Conservation (phyloP, 2,329 filamentous ascomycete genomes). For the Aureobasidium pullulans region DNA sequence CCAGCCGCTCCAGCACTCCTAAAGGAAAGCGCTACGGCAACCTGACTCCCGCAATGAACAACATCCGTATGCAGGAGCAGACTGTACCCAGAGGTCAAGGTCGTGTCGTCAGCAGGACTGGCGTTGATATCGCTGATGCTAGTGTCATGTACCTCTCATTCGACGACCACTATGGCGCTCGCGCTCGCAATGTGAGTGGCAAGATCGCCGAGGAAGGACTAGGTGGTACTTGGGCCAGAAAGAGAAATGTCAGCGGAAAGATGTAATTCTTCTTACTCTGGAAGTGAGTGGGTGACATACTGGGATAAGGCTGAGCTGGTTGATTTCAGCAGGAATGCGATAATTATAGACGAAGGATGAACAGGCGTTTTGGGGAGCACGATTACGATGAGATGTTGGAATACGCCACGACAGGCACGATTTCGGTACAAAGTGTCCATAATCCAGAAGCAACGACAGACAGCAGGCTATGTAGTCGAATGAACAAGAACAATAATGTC, state of each 20-base stretch:
- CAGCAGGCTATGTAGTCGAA: slow-evolving; percentile 1
- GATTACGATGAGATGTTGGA: neutral
- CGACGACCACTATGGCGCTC: slow-evolving; percentile 26
- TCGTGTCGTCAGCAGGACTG: slow-evolving; percentile 40
- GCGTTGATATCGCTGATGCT: slow-evolving; percentile 38
- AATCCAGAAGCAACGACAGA: slow-evolving; percentile 1
- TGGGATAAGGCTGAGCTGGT: neutral
- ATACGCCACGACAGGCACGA: neutral
- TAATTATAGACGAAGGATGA: neutral
- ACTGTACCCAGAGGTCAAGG: slow-evolving; percentile 23
- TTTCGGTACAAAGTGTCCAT: slow-evolving; percentile 4
- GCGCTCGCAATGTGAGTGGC: slow-evolving; percentile 60
- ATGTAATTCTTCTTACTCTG: neutral
- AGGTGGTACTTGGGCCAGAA: slow-evolving; percentile 31
- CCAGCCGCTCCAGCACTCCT: slow-evolving; percentile 25
- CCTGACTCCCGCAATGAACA: slow-evolving; percentile 34
- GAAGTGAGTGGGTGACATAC: neutral
- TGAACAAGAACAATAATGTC: neutral
- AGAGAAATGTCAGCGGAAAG: slow-evolving; percentile 34
- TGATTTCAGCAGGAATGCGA: neutral
- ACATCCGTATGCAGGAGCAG: slow-evolving; percentile 32
- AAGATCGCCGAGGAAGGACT: slow-evolving; percentile 66
- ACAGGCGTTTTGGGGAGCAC: neutral
- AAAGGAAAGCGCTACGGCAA: slow-evolving; percentile 42
- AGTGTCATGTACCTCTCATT: slow-evolving; percentile 23